Percentiles rank a stretch among this genome's conserved stretches.
phyloP scores from a whole-genome alignment of 345 rosid genomes.

The Salix suchowensis region DNA sequence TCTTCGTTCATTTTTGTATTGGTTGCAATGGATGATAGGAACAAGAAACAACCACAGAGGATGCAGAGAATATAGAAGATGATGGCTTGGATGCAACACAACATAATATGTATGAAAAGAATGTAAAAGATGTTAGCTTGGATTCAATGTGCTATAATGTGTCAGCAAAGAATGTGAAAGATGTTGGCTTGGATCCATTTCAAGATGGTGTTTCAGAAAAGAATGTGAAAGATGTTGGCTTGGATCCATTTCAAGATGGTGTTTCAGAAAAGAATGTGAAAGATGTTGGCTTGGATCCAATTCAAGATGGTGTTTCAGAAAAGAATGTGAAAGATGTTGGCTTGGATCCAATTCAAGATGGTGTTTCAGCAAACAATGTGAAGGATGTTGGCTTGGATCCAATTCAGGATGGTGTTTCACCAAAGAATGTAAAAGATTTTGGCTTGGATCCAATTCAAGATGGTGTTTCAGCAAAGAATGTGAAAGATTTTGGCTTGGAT shows the following conservation, averaged over 20 bases:
- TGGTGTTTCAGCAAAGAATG: too few species aligned
- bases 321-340: too few species aligned
- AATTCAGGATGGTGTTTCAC: conserved; percentile 31
- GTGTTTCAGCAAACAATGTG: too few species aligned
- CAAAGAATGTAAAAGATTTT: too few species aligned
- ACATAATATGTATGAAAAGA: conserved; percentile 40
- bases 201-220: conserved; percentile 22
- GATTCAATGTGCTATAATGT: conserved; percentile 57
- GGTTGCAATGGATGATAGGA: conserved; percentile 32
- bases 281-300: conserved; percentile 22
- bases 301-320: conserved; percentile 27
- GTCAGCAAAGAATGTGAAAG: conserved; percentile 48
- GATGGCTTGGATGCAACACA: conserved; percentile 68
- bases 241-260: too few species aligned
- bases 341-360: too few species aligned
- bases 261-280: too few species aligned
- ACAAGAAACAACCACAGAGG: conserved; percentile 38
- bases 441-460: too few species aligned
- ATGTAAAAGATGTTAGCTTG: conserved; percentile 61
- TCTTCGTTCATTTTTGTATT: neutral
- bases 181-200: conserved; percentile 49
- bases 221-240: too few species aligned
- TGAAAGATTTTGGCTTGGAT: too few species aligned
- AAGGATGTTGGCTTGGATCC: conserved; percentile 18
- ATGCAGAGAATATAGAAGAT: conserved; percentile 51